Conservation (phyloP, 768 basidiomycete species). For the Exsudoporus frostii region DNA sequence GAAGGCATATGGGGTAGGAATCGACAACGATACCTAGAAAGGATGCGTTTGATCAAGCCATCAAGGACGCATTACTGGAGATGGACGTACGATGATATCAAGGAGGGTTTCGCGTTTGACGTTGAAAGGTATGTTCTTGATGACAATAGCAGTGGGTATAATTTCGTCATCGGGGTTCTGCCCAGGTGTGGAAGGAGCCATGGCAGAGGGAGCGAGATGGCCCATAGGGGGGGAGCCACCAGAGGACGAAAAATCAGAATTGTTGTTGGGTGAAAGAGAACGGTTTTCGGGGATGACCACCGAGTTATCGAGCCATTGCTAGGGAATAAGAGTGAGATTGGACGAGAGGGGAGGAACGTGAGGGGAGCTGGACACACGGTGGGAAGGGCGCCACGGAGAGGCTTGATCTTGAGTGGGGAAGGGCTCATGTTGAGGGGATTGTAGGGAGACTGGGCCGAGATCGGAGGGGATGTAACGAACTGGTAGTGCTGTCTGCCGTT, state of each 20-base stretch:
- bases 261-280: slow-evolving; percentile 81
- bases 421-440: slow-evolving; percentile 55
- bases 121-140: slow-evolving; percentile 99
- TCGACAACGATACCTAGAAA: slow-evolving; percentile 77
- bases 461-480: slow-evolving; percentile 61
- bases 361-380: slow-evolving; percentile 48
- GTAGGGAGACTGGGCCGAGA: slow-evolving; percentile 49
- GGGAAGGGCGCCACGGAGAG: slow-evolving; percentile 65
- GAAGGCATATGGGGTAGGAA: slow-evolving; percentile 98
- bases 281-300: slow-evolving; percentile 57
- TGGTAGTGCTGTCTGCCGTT: slow-evolving; percentile 62
- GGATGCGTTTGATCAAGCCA: slow-evolving; percentile 11
- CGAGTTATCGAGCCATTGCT: slow-evolving; percentile 87
- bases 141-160: slow-evolving; percentile 98
- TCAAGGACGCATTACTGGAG: background rate
- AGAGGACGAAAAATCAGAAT: slow-evolving; percentile 84
- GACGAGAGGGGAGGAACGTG: slow-evolving; percentile 20
- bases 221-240: slow-evolving; percentile 74
- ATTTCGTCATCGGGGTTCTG: slow-evolving; percentile 77
- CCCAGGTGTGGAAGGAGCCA: slow-evolving; percentile 48
- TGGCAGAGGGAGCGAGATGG: slow-evolving; percentile 41
- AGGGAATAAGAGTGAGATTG: slow-evolving; percentile 23
- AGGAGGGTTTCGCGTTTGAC: slow-evolving; percentile 95
- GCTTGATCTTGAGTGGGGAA: slow-evolving; percentile 75
- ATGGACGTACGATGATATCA: slow-evolving; percentile 82